These are phyloP conservation scores for Eucalyptus grandis DNA, from an alignment of 345 rosid species.

Conservation along the genomic window DNA sequence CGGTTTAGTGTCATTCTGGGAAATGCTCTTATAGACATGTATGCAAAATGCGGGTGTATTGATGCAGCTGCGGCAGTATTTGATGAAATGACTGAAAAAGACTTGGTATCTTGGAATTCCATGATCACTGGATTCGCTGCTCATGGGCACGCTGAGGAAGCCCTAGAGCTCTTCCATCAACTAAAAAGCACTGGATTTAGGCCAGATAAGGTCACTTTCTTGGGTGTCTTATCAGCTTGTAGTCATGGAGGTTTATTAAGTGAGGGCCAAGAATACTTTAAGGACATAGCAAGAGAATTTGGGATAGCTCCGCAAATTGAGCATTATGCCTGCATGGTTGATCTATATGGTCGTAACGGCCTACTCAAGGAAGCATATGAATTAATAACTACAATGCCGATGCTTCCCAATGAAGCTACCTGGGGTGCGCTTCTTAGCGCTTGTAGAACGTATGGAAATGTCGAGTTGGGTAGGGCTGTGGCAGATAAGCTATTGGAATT, in stretches of 20 bases:
- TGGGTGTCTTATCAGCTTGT: conserved; percentile 28
- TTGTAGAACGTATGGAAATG: conserved; percentile 18
- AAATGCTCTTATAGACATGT: conserved; percentile 27
- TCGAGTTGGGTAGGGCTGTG: conserved; percentile 15
- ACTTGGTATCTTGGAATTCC: conserved; percentile 32
- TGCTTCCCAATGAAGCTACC: conserved; percentile 17
- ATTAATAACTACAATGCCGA: conserved; percentile 13
- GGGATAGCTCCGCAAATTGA: conserved; percentile 18
- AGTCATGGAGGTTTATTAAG: conserved; percentile 21
- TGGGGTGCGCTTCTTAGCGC: conserved; percentile 34
- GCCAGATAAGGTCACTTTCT: conserved; percentile 24
- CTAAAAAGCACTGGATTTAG: conserved; percentile 1
- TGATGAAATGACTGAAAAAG: conserved; percentile 1
- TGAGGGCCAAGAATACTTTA: conserved; percentile 12
- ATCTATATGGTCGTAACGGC: conserved; percentile 18
- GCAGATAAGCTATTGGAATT: conserved; percentile 7
- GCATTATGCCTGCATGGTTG: conserved; percentile 32
- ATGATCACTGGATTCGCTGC: conserved; percentile 20
- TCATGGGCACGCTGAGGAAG: conserved; percentile 21
- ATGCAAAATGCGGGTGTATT: conserved; percentile 26
- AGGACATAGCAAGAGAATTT: conserved; percentile 1
- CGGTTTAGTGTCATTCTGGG: conserved; percentile 10
- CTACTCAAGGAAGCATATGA: conserved; percentile 17
- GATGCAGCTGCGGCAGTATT: conserved; percentile 12
- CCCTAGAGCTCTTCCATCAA: conserved; percentile 13